A percentile compares a stretch with the other conserved stretches of the same genome.
Evolutionary conservation across 192 early-diverging fungal genomes (phyloP).

Genomic region (Backusella parvicylindrica): DNA sequence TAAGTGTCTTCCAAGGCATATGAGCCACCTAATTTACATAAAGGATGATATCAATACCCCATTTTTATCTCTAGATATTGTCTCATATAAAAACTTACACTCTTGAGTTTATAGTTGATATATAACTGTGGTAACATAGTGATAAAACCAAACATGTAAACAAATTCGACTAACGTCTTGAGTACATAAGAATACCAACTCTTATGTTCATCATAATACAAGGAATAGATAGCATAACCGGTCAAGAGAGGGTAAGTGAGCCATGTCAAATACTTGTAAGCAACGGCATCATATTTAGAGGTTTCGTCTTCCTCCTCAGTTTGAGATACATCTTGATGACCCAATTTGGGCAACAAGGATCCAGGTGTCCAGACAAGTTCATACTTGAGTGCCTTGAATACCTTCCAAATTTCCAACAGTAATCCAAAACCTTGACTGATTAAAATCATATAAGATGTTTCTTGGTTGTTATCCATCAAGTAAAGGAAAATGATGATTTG

Average conservation of each 20-base stretch:
- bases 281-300: slow-evolving; percentile 66
- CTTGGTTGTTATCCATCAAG: slow-evolving; percentile 76
- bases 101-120: slow-evolving; percentile 87
- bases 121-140: slow-evolving; percentile 88
- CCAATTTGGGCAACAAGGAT: slow-evolving; percentile 19
- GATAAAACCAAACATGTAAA: slow-evolving; percentile 84
- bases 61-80: not conserved
- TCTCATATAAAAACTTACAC: slow-evolving; percentile 35
- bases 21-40: slow-evolving; percentile 65
- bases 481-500: slow-evolving; percentile 89
- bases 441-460: slow-evolving; percentile 84
- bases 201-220: slow-evolving; percentile 85
- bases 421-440: slow-evolving; percentile 79
- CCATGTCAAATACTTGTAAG: slow-evolving; percentile 81
- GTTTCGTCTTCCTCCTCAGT: slow-evolving; percentile 56
- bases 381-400: slow-evolving; percentile 79
- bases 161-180: slow-evolving; percentile 82
- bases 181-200: slow-evolving; percentile 89
- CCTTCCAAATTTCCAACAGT: slow-evolving; percentile 89
- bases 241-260: slow-evolving; percentile 71
- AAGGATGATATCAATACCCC: not conserved
- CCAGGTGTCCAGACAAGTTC: slow-evolving; percentile 36
- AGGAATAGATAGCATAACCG: slow-evolving; percentile 80
- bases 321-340: slow-evolving; percentile 23
- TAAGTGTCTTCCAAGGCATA: slow-evolving; percentile 92